Percentiles rank a stretch among this genome's conserved stretches.
These are phyloP conservation scores for Cladophialophora immunda DNA, from an alignment of 2,329 filamentous ascomycete species.

Conservation along the genomic window DNA sequence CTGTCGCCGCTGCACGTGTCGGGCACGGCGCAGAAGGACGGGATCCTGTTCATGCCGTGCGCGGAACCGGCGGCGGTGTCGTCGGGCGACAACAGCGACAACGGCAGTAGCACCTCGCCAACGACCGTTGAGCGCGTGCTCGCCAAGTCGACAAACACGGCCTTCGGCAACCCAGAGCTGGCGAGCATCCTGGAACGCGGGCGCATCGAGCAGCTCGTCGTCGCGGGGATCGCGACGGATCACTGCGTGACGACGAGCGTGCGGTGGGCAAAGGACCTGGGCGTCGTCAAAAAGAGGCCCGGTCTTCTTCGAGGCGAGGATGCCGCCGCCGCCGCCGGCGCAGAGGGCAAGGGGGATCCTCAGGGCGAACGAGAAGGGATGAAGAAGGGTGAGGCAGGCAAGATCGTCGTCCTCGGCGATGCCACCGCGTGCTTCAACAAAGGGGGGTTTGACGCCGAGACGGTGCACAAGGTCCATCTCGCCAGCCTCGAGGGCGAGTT, in stretches of 20 bases:
- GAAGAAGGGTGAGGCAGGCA: conserved; percentile 40
- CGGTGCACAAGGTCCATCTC: conserved; percentile 55
- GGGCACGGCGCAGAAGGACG: conserved; percentile 36
- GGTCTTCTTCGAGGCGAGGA: too few species aligned
- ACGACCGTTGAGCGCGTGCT: conserved; percentile 48
- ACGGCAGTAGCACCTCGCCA: too few species aligned
- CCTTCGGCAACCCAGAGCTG: conserved; percentile 57
- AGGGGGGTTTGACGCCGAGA: conserved; percentile 55
- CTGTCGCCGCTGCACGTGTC: conserved; percentile 50
- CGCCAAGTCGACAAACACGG: conserved; percentile 57
- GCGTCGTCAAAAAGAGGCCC: conserved; percentile 48
- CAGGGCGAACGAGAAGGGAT: not conserved
- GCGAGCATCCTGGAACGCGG: conserved; percentile 48
- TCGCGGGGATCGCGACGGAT: conserved; percentile 58
- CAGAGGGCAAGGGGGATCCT: too few species aligned
- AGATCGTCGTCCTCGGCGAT: conserved; percentile 44
- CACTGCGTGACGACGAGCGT: conserved; percentile 60
- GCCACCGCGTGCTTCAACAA: conserved; percentile 58
- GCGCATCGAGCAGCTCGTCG: conserved; percentile 50
- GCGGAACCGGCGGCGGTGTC: conserved; percentile 43
- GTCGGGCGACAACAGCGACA: not conserved
- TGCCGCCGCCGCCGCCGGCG: too few species aligned
- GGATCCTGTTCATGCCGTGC: conserved; percentile 43
- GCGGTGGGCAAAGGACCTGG: conserved; percentile 59
- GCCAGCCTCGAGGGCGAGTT: conserved; percentile 58